Conservation (phyloP, 2,329 filamentous ascomycete genomes). For the Fusarium illudens region DNA sequence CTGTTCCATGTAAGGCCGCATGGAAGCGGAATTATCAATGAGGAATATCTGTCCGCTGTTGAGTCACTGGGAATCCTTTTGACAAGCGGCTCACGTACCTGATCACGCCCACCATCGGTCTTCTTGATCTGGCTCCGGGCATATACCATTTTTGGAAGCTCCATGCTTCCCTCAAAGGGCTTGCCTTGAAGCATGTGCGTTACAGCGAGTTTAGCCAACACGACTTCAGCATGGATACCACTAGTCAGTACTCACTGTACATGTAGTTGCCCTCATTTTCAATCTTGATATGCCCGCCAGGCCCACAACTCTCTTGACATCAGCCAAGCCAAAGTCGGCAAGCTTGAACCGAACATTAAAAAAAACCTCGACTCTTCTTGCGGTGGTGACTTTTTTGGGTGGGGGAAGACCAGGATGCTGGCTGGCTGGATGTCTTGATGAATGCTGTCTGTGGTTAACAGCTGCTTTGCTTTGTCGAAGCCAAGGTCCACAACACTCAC, state of each 20-base stretch:
- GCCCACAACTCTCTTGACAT: not conserved
- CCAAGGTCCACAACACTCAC: too few species aligned
- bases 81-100: not conserved
- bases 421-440: conserved; percentile 24
- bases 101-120: not conserved
- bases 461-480: too few species aligned
- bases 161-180: not conserved
- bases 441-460: not conserved
- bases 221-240: too few species aligned
- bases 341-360: conserved; percentile 15
- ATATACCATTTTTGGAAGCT: not conserved
- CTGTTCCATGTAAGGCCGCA: not conserved
- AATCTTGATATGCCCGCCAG: fast-evolving
- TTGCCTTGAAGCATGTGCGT: not conserved
- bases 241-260: conserved; percentile 10
- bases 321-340: conserved; percentile 13
- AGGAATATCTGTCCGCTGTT: not conserved
- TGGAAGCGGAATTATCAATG: conserved; percentile 6
- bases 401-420: conserved; percentile 21
- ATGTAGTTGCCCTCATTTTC: conserved; percentile 10
- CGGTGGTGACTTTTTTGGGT: not conserved
- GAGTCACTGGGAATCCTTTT: not conserved
- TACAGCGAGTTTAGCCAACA: too few species aligned
- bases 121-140: not conserved
- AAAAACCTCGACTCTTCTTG: not conserved